Evolutionary conservation across 208 protist genomes (phyloP).

Genomic region (Wallacemonas collosoma): DNA sequence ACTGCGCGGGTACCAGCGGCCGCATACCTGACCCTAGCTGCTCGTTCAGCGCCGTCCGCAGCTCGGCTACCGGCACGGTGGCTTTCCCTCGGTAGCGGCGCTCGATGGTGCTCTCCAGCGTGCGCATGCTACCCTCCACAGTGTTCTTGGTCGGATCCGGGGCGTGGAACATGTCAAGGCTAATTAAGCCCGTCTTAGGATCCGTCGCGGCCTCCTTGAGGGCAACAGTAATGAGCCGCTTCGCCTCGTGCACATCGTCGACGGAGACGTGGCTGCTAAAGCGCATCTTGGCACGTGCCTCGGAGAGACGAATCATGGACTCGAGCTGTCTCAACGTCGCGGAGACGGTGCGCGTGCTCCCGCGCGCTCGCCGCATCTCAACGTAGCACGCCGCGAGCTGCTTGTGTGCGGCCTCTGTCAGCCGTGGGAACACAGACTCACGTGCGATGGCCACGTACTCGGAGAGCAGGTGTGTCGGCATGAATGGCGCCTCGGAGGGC

Average conservation of each 20-base stretch:
- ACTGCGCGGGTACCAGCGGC: constrained; percentile 64
- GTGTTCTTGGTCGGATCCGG: constrained; percentile 81
- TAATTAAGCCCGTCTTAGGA: constrained; percentile 86
- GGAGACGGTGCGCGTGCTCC: constrained; percentile 93
- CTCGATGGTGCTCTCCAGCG: constrained; percentile 68
- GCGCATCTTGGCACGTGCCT: constrained; percentile 93
- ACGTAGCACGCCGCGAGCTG: constrained; percentile 95
- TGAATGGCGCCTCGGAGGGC: constrained; percentile 52
- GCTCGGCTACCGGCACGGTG: constrained; percentile 56
- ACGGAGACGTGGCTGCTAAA: constrained; percentile 65
- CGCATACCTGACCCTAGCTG: constrained; percentile 41
- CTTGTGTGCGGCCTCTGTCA: constrained; percentile 89
- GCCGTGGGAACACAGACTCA: constrained; percentile 78
- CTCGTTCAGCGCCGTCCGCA: constrained; percentile 79
- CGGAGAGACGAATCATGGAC: constrained; percentile 98
- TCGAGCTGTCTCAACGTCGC: constrained; percentile 99
- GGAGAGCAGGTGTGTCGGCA: constrained; percentile 79
- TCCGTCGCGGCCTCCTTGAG: constrained; percentile 90
- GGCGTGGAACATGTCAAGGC: constrained; percentile 89
- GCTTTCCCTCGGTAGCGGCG: constrained; percentile 47
- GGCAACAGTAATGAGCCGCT: constrained; percentile 86
- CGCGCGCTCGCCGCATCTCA: constrained; percentile 87
- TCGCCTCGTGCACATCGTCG: constrained; percentile 91
- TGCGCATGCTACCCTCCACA: constrained; percentile 79
- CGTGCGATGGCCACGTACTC: constrained; percentile 94